These are phyloP conservation scores for Candida succiphila DNA, from an alignment of 805 yeast species.

Conservation along the genomic window DNA sequence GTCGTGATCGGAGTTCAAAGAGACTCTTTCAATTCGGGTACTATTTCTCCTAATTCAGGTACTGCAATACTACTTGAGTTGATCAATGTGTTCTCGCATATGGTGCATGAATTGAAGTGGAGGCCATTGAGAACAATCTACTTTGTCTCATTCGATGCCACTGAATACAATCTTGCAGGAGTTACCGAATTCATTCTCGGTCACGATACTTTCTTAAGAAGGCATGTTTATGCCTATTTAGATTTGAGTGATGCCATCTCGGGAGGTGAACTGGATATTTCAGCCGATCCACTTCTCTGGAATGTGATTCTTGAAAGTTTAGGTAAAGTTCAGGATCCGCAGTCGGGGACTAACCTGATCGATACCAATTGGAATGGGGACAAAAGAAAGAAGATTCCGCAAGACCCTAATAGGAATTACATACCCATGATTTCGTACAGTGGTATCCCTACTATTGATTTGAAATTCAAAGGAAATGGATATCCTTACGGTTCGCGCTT, in stretches of 20 bases:
- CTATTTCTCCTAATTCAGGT: conserved; percentile 63
- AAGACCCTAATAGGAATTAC: conserved; percentile 45
- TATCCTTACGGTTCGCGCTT: conserved; percentile 47
- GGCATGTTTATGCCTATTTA: conserved; percentile 59
- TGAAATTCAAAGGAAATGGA: conserved; percentile 33
- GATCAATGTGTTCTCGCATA: conserved; percentile 53
- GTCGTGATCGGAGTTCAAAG: conserved; percentile 76
- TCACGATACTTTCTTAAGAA: conserved; percentile 38
- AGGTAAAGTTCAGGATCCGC: conserved; percentile 16
- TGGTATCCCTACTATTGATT: conserved; percentile 64
- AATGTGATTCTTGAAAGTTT: conserved; percentile 35
- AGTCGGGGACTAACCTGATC: conserved; percentile 11
- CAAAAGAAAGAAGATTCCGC: conserved; percentile 2
- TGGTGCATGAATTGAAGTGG: conserved; percentile 66
- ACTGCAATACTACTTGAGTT: conserved; percentile 64
- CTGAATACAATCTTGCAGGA: conserved; percentile 76
- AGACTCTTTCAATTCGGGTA: conserved; percentile 72
- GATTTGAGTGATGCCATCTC: conserved; percentile 63
- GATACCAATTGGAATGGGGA: conserved; percentile 7
- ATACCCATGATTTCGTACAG: conserved; percentile 52
- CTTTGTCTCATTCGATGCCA: conserved; percentile 78
- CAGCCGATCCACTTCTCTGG: conserved; percentile 51
- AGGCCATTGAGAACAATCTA: conserved; percentile 72
- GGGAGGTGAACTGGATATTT: conserved; percentile 38
- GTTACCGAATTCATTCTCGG: conserved; percentile 67